Percentiles rank a stretch among this genome's conserved stretches.
These are phyloP conservation scores for Pulveroboletus sp. DNA, from an alignment of 768 basidiomycete genomes.

Conservation along the genomic window DNA sequence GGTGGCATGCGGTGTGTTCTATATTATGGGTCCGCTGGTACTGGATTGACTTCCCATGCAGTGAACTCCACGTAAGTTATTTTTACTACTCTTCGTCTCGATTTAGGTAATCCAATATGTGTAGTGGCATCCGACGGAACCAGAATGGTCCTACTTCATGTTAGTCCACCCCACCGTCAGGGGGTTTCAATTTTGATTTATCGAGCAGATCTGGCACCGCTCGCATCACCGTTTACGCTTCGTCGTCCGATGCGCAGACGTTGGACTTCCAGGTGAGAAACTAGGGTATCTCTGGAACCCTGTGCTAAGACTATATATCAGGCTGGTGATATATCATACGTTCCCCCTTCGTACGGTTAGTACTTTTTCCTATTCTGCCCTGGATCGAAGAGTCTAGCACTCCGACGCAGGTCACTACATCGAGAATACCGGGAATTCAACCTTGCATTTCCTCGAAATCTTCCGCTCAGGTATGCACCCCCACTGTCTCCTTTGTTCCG, in stretches of 20 bases:
- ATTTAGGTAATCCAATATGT: neutral
- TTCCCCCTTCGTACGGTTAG: slow-evolving; percentile 25
- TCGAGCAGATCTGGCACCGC: slow-evolving; percentile 34
- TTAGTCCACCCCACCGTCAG: slow-evolving; percentile 11
- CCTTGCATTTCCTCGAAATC: slow-evolving; percentile 59
- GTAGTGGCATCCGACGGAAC: slow-evolving; percentile 51
- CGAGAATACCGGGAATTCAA: slow-evolving; percentile 60
- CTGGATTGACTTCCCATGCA: slow-evolving; percentile 5
- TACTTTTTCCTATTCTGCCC: neutral
- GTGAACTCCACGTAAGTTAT: slow-evolving; percentile 44
- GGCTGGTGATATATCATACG: slow-evolving; percentile 28
- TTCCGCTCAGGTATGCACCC: slow-evolving; percentile 45
- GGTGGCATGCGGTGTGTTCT: slow-evolving; percentile 59
- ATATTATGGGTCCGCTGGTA: neutral
- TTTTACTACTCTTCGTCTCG: neutral
- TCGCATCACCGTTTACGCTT: slow-evolving; percentile 42
- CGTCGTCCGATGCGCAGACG: slow-evolving; percentile 38
- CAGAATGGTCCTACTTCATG: slow-evolving; percentile 46
- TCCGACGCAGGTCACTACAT: slow-evolving; percentile 55
- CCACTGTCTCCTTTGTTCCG: too few relatives aligned
- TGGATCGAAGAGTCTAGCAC: neutral
- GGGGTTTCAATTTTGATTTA: neutral
- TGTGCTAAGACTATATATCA: slow-evolving; percentile 14
- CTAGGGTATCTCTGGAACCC: neutral
- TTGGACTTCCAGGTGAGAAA: slow-evolving; percentile 40